These are phyloP conservation scores for Fusarium piperis DNA, from an alignment of 2,329 filamentous ascomycete species.

Conservation along the genomic window DNA sequence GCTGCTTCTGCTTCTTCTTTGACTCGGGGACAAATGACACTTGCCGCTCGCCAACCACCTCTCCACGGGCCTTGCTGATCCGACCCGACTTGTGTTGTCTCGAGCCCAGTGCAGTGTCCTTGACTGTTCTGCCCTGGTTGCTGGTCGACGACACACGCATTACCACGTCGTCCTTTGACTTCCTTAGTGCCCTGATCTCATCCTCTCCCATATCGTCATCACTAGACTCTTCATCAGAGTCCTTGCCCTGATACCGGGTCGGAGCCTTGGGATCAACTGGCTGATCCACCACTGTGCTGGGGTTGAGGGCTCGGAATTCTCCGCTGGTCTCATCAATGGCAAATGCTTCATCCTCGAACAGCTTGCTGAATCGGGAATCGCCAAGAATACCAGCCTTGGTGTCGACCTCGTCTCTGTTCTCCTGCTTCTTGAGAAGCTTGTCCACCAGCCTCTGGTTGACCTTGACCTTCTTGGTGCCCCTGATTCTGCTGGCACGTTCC, in stretches of 20 bases:
- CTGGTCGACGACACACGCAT: slow-evolving; percentile 78
- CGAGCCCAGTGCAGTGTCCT: slow-evolving; percentile 66
- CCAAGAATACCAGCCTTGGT: slow-evolving; percentile 74
- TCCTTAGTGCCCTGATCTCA: slow-evolving; percentile 32
- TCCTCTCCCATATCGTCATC: slow-evolving; percentile 51
- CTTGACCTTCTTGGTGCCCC: slow-evolving; percentile 96
- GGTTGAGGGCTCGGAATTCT: slow-evolving; percentile 90
- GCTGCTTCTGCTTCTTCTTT: slow-evolving; percentile 59
- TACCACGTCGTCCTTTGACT: slow-evolving; percentile 53
- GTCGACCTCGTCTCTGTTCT: slow-evolving; percentile 67
- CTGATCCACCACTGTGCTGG: slow-evolving; percentile 72
- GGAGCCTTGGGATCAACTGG: slow-evolving; percentile 48
- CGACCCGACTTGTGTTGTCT: slow-evolving; percentile 62
- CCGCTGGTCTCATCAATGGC: slow-evolving; percentile 87
- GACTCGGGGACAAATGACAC: slow-evolving; percentile 77
- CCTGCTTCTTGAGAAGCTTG: slow-evolving; percentile 74
- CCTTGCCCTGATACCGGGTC: slow-evolving; percentile 50
- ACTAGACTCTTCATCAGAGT: slow-evolving; percentile 57
- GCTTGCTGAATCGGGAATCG: slow-evolving; percentile 84
- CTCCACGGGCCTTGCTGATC: slow-evolving; percentile 56
- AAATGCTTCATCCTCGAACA: slow-evolving; percentile 96
- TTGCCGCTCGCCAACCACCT: slow-evolving; percentile 70
- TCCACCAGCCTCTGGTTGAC: slow-evolving; percentile 88
- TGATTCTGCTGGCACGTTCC: slow-evolving; percentile 92
- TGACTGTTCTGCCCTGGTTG: slow-evolving; percentile 64